Base-by-base conservation (phyloP, 2,329 filamentous ascomycete genomes). In the Aspergillus ibericus region DNA sequence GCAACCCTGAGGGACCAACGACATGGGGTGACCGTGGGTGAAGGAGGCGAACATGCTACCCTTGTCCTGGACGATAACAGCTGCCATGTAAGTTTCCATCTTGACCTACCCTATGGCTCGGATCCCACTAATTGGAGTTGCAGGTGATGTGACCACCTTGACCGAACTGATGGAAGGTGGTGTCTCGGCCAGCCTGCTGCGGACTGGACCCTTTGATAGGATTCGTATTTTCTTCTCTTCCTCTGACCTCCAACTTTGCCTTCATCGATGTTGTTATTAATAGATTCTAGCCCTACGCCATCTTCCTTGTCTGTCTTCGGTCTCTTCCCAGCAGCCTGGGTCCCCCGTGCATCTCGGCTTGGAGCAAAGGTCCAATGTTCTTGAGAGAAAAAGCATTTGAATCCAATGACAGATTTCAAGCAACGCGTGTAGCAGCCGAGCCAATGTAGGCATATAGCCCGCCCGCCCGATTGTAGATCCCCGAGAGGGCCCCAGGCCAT, bases 141-240 rank as follows among this genome's bases (percentile, higher is more conserved):
- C 58, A 74, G 72, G 65, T 74, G 44, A 74, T 74, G 72, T 74
- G 66, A 72, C 56, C 53, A 38, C 27, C n/a, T 32, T 27, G 40
- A 46, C 53, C 5, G 32, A 38, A 32, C 29, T 16, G 7, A 40
- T 20, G 42, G 32, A 18, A 7, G 10, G 29, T 10, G 36, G 7
- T 42, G 34, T 48, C n/a, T 48, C n/a, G 25, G 25, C 25, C 25
- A 18, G 25, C 44, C 22, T 29, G 16, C 25, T 29, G 29, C 22
- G 40, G 20, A 25, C 40, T 44, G 13, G 20, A 47, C 44, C 44
- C 44, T n/a, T 48, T 48, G 44, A 48, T 25, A 48, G 44, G 44
- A 48, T 48, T 48, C 44, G 44, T 48, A 48, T 48, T 29, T 13
- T 32, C 9, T 48, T 47, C 44, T 48, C 44, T 48, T 48, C 44